These are phyloP conservation scores for Apiospora koreana DNA, from an alignment of 2,329 filamentous ascomycete genomes.

Conservation along the genomic window DNA sequence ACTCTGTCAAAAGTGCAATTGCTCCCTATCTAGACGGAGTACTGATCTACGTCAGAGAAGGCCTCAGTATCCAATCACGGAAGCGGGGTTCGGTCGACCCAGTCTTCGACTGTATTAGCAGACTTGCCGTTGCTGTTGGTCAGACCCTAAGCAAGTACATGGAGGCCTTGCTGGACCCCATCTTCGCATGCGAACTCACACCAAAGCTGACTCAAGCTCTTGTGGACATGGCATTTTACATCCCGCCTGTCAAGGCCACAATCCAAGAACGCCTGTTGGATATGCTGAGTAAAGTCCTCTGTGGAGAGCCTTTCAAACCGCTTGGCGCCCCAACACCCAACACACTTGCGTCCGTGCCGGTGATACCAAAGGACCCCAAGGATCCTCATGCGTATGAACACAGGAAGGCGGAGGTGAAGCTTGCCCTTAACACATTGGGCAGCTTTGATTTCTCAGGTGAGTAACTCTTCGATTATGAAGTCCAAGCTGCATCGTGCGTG, in stretches of 20 bases:
- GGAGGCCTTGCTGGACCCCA: slow-evolving; percentile 90
- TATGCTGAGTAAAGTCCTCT: slow-evolving; percentile 91
- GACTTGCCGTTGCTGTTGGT: slow-evolving; percentile 90
- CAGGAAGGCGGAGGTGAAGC: slow-evolving; percentile 82
- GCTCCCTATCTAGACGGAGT: slow-evolving; percentile 94
- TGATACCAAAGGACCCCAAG: slow-evolving; percentile 84
- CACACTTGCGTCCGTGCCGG: slow-evolving; percentile 76
- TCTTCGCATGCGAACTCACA: slow-evolving; percentile 94
- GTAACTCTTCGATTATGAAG: slow-evolving; percentile 9
- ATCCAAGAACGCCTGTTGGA: slow-evolving; percentile 94
- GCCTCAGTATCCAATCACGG: slow-evolving; percentile 76
- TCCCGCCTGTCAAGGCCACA: slow-evolving; percentile 86
- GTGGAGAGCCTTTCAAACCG: slow-evolving; percentile 87
- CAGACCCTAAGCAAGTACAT: slow-evolving; percentile 98
- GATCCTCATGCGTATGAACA: slow-evolving; percentile 80
- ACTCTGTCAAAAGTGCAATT: slow-evolving; percentile 93
- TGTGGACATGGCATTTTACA: slow-evolving; percentile 98
- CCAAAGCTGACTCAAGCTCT: slow-evolving; percentile 92
- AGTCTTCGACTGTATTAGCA: slow-evolving; percentile 97
- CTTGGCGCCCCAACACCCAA: slow-evolving; percentile 86
- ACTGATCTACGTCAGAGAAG: slow-evolving; percentile 89
- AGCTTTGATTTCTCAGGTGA: slow-evolving; percentile 87
- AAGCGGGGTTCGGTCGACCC: slow-evolving; percentile 69
- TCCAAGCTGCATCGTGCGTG: background rate
- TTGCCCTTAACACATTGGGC: slow-evolving; percentile 93